These are phyloP conservation scores for Diaporthe capsici DNA, from an alignment of 2,329 filamentous ascomycete genomes.

Conservation along the genomic window DNA sequence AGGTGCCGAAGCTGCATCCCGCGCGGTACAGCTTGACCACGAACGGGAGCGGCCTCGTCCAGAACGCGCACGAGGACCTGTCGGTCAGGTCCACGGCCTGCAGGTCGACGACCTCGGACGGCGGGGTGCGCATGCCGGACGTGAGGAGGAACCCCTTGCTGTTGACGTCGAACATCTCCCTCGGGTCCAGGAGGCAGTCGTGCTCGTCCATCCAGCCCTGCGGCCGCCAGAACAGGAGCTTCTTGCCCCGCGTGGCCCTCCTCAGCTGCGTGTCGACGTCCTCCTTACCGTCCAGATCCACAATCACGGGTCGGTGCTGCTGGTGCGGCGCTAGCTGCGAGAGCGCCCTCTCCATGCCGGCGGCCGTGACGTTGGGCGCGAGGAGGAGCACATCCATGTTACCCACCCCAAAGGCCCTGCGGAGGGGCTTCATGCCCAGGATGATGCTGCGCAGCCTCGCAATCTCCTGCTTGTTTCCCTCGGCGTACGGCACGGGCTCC, in stretches of 20 bases:
- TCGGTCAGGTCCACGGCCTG: slow-evolving; percentile 34
- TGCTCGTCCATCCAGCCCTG: slow-evolving; percentile 46
- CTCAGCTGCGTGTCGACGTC: slow-evolving; percentile 36
- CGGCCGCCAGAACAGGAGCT: slow-evolving; percentile 46
- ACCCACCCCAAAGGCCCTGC: slow-evolving; percentile 45
- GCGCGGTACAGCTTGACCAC: slow-evolving; percentile 46
- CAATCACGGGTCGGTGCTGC: slow-evolving; percentile 41
- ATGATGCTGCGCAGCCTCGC: slow-evolving; percentile 43
- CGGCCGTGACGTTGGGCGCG: slow-evolving; percentile 43
- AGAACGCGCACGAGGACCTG: slow-evolving; percentile 33
- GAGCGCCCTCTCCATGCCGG: slow-evolving; percentile 42
- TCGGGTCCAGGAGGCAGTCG: slow-evolving; percentile 44
- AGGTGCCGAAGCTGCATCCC: slow-evolving; percentile 46
- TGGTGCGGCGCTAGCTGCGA: slow-evolving; percentile 44
- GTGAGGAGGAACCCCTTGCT: slow-evolving; percentile 45
- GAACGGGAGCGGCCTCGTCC: slow-evolving; percentile 42
- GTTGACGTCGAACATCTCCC: slow-evolving; percentile 45
- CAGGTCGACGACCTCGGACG: slow-evolving; percentile 41
- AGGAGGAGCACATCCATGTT: slow-evolving; percentile 45
- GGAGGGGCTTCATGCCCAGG: slow-evolving; percentile 45
- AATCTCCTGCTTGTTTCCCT: slow-evolving; percentile 41
- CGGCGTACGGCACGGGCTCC: slow-evolving; percentile 45
- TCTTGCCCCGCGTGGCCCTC: slow-evolving; percentile 36
- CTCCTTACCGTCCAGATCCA: slow-evolving; percentile 40
- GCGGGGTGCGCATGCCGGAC: slow-evolving; percentile 44